Base-by-base conservation (phyloP, 164 flowering plant genomes). In the Tetracentron sinense region DNA sequence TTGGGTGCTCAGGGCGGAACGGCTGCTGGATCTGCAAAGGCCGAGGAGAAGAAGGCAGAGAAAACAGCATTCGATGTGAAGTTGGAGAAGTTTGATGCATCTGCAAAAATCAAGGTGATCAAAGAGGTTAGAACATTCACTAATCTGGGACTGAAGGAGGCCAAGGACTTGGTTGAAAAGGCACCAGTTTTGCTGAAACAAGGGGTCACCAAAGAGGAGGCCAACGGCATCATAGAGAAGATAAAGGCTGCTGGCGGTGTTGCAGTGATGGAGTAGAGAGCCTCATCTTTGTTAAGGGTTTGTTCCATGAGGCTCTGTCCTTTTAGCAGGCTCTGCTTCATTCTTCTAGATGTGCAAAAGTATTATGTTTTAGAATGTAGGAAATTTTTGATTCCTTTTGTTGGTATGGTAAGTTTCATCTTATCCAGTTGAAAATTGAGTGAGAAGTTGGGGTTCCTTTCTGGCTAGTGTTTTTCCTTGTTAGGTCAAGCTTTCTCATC, bases 1-100 rank as follows among this genome's bases (percentile, higher is more conserved):
- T n/a, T 77, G 67, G 85, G 83, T 46, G 2, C 72, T 4, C 74
- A 74, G 58, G 81, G 68, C 14, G 82, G 77, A n/a, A 67, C 68
- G 4, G 64, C 65, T 26, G 70, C 67, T 15, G 77, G 74, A 7
- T 35, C 78, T n/a, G 69, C 80, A 15, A 66, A 77, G 72, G 74
- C 61, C 7, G 70, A 49, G 20, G 59, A 54, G 25, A 51, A 64
- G 59, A 61, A 66, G 54, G 69, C 49, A 2, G 75, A 75, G 63
- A 75, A 75, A 49, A 64, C 55, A 3, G 63, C 62, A 25, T 75
- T 75, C 48, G 75, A 75, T 20, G 64, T 74, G 61, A 74, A 71
- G 54, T 49, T 74, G n/a, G n/a, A n/a, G n/a, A n/a, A n/a, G n/a
- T n/a, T n/a, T n/a, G n/a, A n/a, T n/a, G n/a, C n/a, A n/a, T 52